Percentiles rank a stretch among this genome's conserved stretches.
Conservation (phyloP, 2,329 filamentous ascomycete species). For the Cordyceps farinosa region DNA sequence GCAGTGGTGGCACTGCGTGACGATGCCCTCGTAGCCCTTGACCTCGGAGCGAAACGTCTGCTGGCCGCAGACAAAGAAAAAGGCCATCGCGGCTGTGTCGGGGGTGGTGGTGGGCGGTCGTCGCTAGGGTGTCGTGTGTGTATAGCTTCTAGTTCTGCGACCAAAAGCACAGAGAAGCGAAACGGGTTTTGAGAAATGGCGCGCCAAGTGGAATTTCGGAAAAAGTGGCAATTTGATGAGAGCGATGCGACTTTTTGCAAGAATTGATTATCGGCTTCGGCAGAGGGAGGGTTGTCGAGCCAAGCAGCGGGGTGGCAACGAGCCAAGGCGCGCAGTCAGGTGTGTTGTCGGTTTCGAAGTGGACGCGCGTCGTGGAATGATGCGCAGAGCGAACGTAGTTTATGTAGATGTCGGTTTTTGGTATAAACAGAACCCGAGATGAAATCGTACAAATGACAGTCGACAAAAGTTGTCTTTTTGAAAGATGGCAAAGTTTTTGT, state of each 20-base stretch:
- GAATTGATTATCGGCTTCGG: background rate
- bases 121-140: background rate
- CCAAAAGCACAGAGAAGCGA: background rate
- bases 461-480: background rate
- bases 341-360: background rate
- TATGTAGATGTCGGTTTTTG: background rate
- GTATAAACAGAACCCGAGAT: background rate
- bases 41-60: constrained; percentile 58
- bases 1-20: constrained; percentile 64
- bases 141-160: background rate
- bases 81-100: constrained; percentile 46
- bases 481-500: background rate
- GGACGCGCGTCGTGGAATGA: background rate
- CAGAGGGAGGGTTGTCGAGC: background rate
- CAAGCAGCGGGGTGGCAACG: constrained; percentile 4
- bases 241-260: background rate
- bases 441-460: background rate
- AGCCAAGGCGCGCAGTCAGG: background rate
- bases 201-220: background rate
- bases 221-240: background rate
- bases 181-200: background rate
- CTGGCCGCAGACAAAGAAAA: constrained; percentile 61
- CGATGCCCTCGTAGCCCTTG: constrained; percentile 57
- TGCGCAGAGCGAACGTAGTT: background rate
- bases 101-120: background rate